phyloP scores from a whole-genome alignment of 495 filamentous ascomycete species.

The Hypoxylon rickii region DNA sequence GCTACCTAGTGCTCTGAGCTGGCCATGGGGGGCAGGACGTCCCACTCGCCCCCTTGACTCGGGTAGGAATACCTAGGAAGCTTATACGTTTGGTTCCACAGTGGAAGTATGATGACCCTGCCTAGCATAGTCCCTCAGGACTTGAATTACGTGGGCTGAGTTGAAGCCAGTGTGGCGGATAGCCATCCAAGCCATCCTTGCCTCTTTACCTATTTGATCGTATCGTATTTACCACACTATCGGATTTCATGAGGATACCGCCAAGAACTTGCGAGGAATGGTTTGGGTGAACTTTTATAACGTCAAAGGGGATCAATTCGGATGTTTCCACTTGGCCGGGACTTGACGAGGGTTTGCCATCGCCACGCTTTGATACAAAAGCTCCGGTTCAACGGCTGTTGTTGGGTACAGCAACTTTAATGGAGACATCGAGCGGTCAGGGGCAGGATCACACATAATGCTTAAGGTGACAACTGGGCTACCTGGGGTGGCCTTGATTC shows the following conservation, averaged over 20 bases:
- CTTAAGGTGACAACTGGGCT: too few relatives aligned
- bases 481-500: too few relatives aligned
- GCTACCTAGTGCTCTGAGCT: conserved; percentile 1
- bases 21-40: conserved; percentile 3
- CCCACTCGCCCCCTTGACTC: conserved; percentile 5
- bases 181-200: neutral
- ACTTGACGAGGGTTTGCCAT: too few relatives aligned
- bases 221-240: too few relatives aligned
- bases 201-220: too few relatives aligned
- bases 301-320: neutral
- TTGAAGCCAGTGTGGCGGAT: too few relatives aligned
- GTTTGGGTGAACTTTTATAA: neutral
- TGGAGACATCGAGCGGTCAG: too few relatives aligned
- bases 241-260: neutral
- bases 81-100: neutral
- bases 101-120: conserved; percentile 1
- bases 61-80: neutral
- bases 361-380: too few relatives aligned
- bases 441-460: too few relatives aligned
- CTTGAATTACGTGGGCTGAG: neutral
- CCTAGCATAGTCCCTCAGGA: too few relatives aligned
- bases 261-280: neutral
- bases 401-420: too few relatives aligned
- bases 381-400: too few relatives aligned
- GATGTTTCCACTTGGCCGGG: neutral